Evolutionary conservation across 176 grass and related monocot genomes (phyloP).

Genomic region (Rhynchospora pubera): DNA sequence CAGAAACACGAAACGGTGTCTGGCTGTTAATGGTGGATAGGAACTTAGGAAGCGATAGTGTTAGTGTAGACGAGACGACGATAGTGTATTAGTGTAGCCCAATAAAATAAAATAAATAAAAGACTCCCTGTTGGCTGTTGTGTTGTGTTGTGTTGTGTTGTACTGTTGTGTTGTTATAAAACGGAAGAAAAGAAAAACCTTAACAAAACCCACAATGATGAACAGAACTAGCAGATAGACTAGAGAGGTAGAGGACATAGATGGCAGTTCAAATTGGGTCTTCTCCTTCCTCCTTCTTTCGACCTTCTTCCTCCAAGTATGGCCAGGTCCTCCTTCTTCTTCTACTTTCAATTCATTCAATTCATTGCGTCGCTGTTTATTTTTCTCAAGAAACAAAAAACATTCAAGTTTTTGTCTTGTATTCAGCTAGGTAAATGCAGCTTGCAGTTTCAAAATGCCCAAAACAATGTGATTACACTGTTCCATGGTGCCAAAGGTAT

Average conservation of each 20-base stretch:
- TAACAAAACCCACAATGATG: neutral
- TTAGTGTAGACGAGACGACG: neutral
- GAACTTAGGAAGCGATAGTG: neutral
- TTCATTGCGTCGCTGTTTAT: neutral
- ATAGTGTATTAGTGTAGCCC: too few species aligned
- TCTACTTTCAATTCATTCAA: neutral
- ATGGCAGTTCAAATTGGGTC: constrained; percentile 18
- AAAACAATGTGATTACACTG: neutral
- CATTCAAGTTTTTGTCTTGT: neutral
- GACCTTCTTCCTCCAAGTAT: neutral
- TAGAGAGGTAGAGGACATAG: neutral
- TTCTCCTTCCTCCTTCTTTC: neutral
- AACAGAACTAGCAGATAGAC: neutral
- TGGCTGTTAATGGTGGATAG: neutral
- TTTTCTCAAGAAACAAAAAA: neutral
- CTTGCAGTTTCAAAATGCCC: neutral
- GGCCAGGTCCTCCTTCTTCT: neutral
- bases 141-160: too few species aligned
- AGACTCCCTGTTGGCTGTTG: too few species aligned
- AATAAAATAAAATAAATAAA: too few species aligned
- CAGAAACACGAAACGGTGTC: too few species aligned
- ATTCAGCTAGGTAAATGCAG: neutral
- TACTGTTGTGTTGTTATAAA: neutral
- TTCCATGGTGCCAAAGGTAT: neutral
- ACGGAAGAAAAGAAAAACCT: neutral